Evolutionary conservation across 441 rosid genomes (phyloP), one percentile per base, ranked within the genome.

Genomic region (Gossypium schwendimanii): DNA sequence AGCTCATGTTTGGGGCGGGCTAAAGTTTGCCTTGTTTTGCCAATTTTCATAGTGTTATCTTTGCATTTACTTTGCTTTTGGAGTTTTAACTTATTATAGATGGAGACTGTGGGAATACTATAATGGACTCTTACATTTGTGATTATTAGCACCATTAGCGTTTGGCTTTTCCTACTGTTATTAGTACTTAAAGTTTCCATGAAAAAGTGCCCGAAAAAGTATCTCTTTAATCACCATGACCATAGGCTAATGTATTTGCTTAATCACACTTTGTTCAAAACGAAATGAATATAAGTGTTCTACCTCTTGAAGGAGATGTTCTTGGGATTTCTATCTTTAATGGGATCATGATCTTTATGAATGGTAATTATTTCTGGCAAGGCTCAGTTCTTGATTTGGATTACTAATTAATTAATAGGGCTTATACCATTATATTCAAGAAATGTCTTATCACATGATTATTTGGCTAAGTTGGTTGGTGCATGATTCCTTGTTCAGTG

Each of bases 361-460:
- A 31, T 61, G 24, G 23, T 33, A 61, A 31, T 15, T 31, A 61
- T n/a, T 31, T 31, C 36, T 31, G 12, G 45, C 23, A 31, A 61
- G 31, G 65, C 45, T 26, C n/a, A 61, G 33, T 60, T 61, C 66
- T 33, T 61, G 44, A 33, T 17, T 31, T 24, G 21, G 23, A 12
- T 47, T 45, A n/a, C 9, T 26, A 26, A 14, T 49, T 52, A 18
- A 17, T n/a, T 24, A 67, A 11, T 67, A 24, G 62, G 59, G 50
- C 72, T 5, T 39, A 69, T 50, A 63, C 66, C 47, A 62, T 62
- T 36, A 41, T 63, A 63, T 18, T 63, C 49, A 11, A 63, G 20
- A 10, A 12, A n/a, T 31, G 12, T 28, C 21, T 31, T 15, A 15
- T 21, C 14, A 15, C 39, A 7, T 4, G 31, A 58, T 14, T 24